Evolutionary conservation across 2,329 filamentous ascomycete genomes (phyloP), one percentile per base, ranked within the genome.

Genomic region (Amesomyces nigricolor): DNA sequence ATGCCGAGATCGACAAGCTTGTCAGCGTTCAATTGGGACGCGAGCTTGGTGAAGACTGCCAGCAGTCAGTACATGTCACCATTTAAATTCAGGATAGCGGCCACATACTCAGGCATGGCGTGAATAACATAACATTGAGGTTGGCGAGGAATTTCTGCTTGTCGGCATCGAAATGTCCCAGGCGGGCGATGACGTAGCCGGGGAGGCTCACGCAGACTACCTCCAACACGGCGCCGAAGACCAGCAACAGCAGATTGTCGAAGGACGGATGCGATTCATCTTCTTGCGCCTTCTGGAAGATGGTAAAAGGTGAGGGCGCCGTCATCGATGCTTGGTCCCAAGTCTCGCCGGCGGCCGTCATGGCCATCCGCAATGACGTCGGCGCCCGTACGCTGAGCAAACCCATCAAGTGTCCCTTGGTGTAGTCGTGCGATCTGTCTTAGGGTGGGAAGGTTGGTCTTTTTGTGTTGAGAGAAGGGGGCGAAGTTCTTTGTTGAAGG

Each of bases 121-220:
- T 99, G 72, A 99, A 99, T 42, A 99, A 79, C 75, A 88, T 89
- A 57, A 96, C 91, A 71, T 99, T 99, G 63, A 99, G 78, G 68
- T 99, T 96, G 52, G 94, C 92, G 49, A 96, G 79, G 68, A 99
- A 95, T 72, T 96, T 97, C 71, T 99, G 94, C 70, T 91, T 89
- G 50, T 96, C 91, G 61, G 89, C 90, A 72, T 95, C 90, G 72
- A 99, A 97, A 74, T 96, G 88, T 69, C 94, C 94, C 65, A 90
- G 79, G 39, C 88, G 79, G 11, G 94, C 94, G 52, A 96, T 85
- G 61, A 99, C 87, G 73, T 96, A 99, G 29, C 94, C 94, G 0
- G 94, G 94, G 63, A 96, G 73, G 70, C 88, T 92, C 70, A 99
- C 91, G 69, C 91, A 97, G 48, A 99, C 88, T 22, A 97, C 92